phyloP scores from a whole-genome alignment of 768 basidiomycete genomes.

The Fomitopsis pulvina region DNA sequence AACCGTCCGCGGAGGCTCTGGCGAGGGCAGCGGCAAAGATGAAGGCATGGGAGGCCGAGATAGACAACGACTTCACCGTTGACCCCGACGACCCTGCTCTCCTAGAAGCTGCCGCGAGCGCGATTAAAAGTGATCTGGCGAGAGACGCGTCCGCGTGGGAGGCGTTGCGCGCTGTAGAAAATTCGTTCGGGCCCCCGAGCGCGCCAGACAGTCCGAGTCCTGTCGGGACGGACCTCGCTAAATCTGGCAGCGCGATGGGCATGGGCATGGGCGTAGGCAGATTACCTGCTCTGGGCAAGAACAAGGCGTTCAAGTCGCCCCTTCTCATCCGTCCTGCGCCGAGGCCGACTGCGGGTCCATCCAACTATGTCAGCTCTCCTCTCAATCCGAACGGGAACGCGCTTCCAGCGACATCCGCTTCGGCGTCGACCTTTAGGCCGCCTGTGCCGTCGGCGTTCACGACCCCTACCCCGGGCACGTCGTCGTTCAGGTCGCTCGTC shows the following conservation, averaged over 20 bases:
- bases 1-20: slow-evolving; percentile 19
- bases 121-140: no score
- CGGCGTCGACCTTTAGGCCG: slow-evolving; percentile 5
- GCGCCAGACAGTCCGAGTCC: slow-evolving; percentile 16
- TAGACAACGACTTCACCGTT: slow-evolving; percentile 7
- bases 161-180: slow-evolving; percentile 14
- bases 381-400: slow-evolving; percentile 13
- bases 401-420: no score
- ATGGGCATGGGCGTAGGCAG: no score
- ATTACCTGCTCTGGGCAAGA: slow-evolving; percentile 9
- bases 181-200: slow-evolving; percentile 8
- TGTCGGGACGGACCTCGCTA: not conserved
- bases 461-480: not conserved
- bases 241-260: not conserved
- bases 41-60: slow-evolving; percentile 19
- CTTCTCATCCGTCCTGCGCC: slow-evolving; percentile 7
- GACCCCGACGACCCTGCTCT: not conserved
- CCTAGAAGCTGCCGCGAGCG: no score
- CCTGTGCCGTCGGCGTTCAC: slow-evolving; percentile 9
- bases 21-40: slow-evolving; percentile 16
- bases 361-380: slow-evolving; percentile 12
- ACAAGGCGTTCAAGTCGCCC: slow-evolving; percentile 24
- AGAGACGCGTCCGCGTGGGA: slow-evolving; percentile 3
- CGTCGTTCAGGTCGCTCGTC: not conserved
- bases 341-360: not conserved